Evolutionary conservation across 2,329 filamentous ascomycete genomes (phyloP).

Genomic region (Fusarium annulatum): DNA sequence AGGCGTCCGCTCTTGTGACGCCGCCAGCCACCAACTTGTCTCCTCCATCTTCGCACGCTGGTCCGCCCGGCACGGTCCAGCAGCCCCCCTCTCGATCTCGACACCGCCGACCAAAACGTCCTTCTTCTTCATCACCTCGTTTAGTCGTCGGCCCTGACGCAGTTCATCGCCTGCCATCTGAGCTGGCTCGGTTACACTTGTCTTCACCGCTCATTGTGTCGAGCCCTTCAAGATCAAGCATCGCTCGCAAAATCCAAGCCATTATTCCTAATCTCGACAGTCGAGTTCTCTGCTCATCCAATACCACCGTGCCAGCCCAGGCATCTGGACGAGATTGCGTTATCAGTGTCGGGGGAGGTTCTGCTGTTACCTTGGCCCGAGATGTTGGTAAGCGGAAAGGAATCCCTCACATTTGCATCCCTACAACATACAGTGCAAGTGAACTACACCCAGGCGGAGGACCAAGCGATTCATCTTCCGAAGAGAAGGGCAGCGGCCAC

Average conservation of each 20-base stretch:
- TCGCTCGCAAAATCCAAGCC: constrained; percentile 49
- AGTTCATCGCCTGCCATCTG: constrained; percentile 48
- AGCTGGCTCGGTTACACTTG: constrained; percentile 49
- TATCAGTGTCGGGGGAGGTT: constrained; percentile 71
- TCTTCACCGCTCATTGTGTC: constrained; percentile 52
- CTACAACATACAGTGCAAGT: constrained; percentile 68
- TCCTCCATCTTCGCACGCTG: constrained; percentile 14
- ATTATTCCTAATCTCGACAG: constrained; percentile 50
- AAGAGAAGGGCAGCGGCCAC: neutral
- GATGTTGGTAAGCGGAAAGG: constrained; percentile 63
- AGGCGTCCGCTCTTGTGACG: constrained; percentile 31
- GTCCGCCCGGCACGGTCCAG: neutral
- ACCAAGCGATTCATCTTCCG: neutral
- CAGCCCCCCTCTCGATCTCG: constrained; percentile 10
- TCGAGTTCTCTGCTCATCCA: constrained; percentile 50
- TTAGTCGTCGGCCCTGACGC: constrained; percentile 51
- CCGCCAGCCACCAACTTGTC: constrained; percentile 34
- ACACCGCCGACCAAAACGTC: neutral
- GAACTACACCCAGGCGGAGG: constrained; percentile 57
- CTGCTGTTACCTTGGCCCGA: constrained; percentile 69
- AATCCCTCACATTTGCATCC: constrained; percentile 68
- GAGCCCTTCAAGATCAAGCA: constrained; percentile 52
- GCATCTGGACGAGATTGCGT: constrained; percentile 62
- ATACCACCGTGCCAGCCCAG: constrained; percentile 32
- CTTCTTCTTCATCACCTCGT: constrained; percentile 42